A percentile compares a stretch with the other conserved stretches of the same genome.
phyloP scores from a whole-genome alignment of 1,139 yeast genomes.

The Yamadazyma atmosphaerica region DNA sequence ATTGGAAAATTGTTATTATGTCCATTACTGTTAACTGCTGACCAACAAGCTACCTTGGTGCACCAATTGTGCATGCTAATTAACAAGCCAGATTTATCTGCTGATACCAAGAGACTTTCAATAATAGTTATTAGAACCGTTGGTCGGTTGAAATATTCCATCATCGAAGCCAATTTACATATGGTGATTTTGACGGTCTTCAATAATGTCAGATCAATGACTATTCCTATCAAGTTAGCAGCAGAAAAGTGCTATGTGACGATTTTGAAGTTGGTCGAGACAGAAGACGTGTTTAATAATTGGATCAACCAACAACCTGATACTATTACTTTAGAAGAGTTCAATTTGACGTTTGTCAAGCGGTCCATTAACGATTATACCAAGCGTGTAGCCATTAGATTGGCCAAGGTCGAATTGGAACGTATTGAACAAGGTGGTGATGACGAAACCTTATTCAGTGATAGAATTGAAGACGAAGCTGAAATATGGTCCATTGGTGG shows the following conservation, averaged over 20 bases:
- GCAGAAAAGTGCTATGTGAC: conserved; percentile 90
- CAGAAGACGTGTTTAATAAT: conserved; percentile 59
- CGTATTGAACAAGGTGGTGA: conserved; percentile 91
- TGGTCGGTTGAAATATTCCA: conserved; percentile 57
- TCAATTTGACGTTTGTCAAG: conserved; percentile 53
- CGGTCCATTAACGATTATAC: conserved; percentile 88
- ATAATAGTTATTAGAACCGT: conserved; percentile 76
- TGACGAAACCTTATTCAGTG: conserved; percentile 80
- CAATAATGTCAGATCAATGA: conserved; percentile 76
- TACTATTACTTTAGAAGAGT: conserved; percentile 31
- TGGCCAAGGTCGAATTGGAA: conserved; percentile 84
- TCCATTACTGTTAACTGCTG: conserved; percentile 18
- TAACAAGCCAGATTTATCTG: conserved; percentile 58
- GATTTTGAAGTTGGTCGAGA: conserved; percentile 70
- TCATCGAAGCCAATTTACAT: conserved; percentile 55
- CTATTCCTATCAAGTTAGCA: conserved; percentile 89
- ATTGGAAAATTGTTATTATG: conserved; percentile 74
- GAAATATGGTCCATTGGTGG: conserved; percentile 91
- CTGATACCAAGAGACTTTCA: conserved; percentile 80
- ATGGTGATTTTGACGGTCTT: conserved; percentile 72
- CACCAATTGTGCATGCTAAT: conserved; percentile 51
- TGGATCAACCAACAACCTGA: conserved; percentile 51
- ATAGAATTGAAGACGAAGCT: conserved; percentile 78
- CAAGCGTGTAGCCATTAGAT: conserved; percentile 78
- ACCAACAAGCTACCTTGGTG: conserved; percentile 36